These are phyloP conservation scores for Geranium rotundifolium DNA, from an alignment of 345 rosid species.

Conservation along the genomic window DNA sequence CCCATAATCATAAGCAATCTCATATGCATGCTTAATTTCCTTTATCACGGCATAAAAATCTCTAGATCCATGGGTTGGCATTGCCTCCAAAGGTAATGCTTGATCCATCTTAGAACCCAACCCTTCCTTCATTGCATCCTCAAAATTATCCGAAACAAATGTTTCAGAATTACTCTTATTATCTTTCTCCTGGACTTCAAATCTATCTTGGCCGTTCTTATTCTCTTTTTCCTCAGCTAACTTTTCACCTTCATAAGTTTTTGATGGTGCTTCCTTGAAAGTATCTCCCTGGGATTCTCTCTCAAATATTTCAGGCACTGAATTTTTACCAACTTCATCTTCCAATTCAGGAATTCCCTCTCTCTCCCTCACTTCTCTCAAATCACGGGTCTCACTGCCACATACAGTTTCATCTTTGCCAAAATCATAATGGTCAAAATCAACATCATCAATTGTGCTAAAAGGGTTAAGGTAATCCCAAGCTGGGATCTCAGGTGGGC, in stretches of 20 bases:
- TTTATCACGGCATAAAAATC: slow-evolving; percentile 73
- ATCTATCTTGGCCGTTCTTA: slow-evolving; percentile 10
- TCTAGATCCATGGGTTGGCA: slow-evolving; percentile 64
- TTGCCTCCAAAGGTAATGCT: slow-evolving; percentile 26
- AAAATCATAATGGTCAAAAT: slow-evolving; percentile 17
- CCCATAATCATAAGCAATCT: slow-evolving; percentile 63
- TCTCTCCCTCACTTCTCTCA: slow-evolving; percentile 80
- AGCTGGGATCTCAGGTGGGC: slow-evolving; percentile 57
- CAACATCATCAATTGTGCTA: slow-evolving; percentile 36
- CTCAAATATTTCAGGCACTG: slow-evolving; percentile 21
- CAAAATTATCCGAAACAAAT: slow-evolving; percentile 30
- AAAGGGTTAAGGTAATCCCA: slow-evolving; percentile 87
- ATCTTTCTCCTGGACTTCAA: slow-evolving; percentile 10
- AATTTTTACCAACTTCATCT: slow-evolving; percentile 45
- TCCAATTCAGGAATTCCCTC: slow-evolving; percentile 98
- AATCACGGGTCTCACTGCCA: slow-evolving; percentile 65
- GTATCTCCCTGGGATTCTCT: slow-evolving; percentile 49
- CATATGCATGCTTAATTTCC: slow-evolving; percentile 82
- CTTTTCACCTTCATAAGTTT: slow-evolving; percentile 23
- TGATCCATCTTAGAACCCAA: slow-evolving; percentile 78
- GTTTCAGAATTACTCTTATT: slow-evolving; percentile 30
- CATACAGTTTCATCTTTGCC: slow-evolving; percentile 37
- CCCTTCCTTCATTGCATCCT: slow-evolving; percentile 45
- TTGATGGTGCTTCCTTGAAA: slow-evolving; percentile 39
- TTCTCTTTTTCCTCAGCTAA: slow-evolving; percentile 13